Evolutionary conservation across 495 filamentous ascomycete genomes (phyloP).

Genomic region (Elasticomyces elasticus): DNA sequence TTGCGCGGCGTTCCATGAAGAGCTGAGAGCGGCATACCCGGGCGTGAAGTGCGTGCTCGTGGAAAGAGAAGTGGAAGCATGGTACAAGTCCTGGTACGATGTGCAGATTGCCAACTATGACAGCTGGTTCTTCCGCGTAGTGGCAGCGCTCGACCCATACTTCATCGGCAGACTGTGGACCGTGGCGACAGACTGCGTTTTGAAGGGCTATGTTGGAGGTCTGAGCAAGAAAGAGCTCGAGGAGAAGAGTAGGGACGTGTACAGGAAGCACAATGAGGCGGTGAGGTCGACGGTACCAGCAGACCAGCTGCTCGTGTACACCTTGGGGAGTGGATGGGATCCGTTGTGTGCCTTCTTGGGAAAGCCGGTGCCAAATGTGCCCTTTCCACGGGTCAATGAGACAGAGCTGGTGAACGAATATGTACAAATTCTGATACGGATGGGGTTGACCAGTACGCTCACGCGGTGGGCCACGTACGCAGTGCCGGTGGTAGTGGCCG

Average conservation of each 20-base stretch:
- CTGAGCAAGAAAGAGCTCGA: background rate
- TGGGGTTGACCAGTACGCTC: background rate
- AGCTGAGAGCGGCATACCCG: slow-evolving; percentile 8
- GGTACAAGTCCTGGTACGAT: background rate
- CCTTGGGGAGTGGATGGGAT: slow-evolving; percentile 5
- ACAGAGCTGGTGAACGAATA: background rate
- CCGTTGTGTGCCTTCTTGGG: slow-evolving; percentile 12
- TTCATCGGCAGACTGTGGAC: background rate
- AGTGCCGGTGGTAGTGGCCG: too few relatives aligned
- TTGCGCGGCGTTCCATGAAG: slow-evolving; percentile 39
- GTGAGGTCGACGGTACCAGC: background rate
- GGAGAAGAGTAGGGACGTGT: background rate
- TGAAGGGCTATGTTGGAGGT: background rate
- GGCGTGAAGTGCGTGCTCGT: slow-evolving; percentile 12
- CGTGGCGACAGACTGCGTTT: background rate
- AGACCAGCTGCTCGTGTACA: background rate
- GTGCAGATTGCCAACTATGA: background rate
- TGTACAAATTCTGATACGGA: background rate
- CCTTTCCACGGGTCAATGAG: slow-evolving; percentile 2
- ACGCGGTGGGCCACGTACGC: background rate
- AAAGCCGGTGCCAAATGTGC: background rate
- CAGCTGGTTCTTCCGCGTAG: background rate
- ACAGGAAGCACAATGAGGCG: background rate
- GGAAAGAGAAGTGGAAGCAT: slow-evolving; percentile 1
- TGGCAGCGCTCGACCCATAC: background rate